phyloP scores from a whole-genome alignment of 345 rosid genomes.

The Aquilaria malaccensis region DNA sequence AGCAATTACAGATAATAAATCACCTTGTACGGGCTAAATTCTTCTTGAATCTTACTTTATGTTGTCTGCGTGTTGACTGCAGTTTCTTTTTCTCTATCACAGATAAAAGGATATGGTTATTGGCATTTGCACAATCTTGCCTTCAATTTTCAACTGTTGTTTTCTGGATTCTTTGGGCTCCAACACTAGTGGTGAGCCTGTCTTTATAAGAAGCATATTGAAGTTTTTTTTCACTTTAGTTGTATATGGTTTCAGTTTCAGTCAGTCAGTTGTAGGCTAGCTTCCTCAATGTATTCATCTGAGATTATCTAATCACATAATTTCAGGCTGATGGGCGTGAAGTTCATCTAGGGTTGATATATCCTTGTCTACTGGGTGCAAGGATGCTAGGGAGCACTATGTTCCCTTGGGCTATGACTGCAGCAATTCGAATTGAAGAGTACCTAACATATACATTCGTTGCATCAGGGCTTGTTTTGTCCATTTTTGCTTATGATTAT shows the following conservation, averaged over 20 bases:
- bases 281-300: constrained; percentile 2
- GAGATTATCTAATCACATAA: constrained; percentile 1
- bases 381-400: constrained; percentile 92
- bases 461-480: constrained; percentile 53
- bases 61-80: not conserved
- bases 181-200: constrained; percentile 75
- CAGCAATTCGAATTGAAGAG: constrained; percentile 68
- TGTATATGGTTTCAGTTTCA: constrained; percentile 6
- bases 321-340: constrained; percentile 94
- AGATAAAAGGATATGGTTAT: constrained; percentile 82
- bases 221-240: constrained; percentile 10
- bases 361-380: constrained; percentile 79
- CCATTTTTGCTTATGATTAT: constrained; percentile 83
- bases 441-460: constrained; percentile 58
- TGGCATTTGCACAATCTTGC: constrained; percentile 75
- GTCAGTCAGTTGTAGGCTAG: not conserved
- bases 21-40: not conserved
- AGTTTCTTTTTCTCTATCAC: constrained; percentile 11
- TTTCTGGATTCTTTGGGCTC: constrained; percentile 97
- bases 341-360: constrained; percentile 74
- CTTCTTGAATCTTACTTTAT: not conserved
- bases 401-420: constrained; percentile 76
- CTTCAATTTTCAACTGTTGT: constrained; percentile 71
- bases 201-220: constrained; percentile 1
- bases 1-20: not conserved